Evolutionary conservation across 73 alveolate genomes (phyloP).

Genomic region (Paramecium tetraurelia): DNA sequence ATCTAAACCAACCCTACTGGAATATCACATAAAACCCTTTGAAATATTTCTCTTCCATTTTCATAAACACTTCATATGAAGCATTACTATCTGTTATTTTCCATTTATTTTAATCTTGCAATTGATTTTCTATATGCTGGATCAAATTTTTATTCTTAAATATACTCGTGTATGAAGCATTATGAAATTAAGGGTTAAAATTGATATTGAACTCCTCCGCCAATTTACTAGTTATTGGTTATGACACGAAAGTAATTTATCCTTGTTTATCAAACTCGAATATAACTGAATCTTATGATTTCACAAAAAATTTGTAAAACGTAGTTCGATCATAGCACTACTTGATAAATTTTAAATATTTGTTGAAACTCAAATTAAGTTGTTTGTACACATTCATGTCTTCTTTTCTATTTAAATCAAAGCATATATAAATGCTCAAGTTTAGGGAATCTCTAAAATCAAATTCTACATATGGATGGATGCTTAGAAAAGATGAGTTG

Average conservation of each 20-base stretch:
- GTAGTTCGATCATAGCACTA: slow-evolving; percentile 41
- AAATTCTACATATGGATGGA: neutral
- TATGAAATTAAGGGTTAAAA: neutral
- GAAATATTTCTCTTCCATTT: slow-evolving; percentile 36
- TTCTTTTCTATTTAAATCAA: slow-evolving; percentile 7
- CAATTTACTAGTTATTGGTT: neutral
- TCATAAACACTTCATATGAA: slow-evolving; percentile 2
- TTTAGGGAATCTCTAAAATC: slow-evolving; percentile 26
- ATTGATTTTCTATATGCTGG: neutral
- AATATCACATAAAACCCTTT: slow-evolving; percentile 40
- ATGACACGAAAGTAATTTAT: neutral
- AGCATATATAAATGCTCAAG: neutral
- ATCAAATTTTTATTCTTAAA: slow-evolving; percentile 9
- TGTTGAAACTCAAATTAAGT: neutral
- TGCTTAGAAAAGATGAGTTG: neutral
- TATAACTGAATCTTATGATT: neutral
- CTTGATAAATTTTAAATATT: neutral
- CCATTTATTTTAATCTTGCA: slow-evolving; percentile 37
- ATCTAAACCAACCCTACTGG: slow-evolving; percentile 31
- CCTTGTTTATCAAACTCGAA: slow-evolving; percentile 42
- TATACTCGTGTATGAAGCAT: slow-evolving; percentile 37
- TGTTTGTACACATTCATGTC: neutral
- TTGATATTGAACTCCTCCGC: neutral
- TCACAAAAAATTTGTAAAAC: slow-evolving; percentile 18
- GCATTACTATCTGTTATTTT: slow-evolving; percentile 4